Conservation (phyloP, 345 rosid genomes). For the Microthlaspi erraticum region DNA sequence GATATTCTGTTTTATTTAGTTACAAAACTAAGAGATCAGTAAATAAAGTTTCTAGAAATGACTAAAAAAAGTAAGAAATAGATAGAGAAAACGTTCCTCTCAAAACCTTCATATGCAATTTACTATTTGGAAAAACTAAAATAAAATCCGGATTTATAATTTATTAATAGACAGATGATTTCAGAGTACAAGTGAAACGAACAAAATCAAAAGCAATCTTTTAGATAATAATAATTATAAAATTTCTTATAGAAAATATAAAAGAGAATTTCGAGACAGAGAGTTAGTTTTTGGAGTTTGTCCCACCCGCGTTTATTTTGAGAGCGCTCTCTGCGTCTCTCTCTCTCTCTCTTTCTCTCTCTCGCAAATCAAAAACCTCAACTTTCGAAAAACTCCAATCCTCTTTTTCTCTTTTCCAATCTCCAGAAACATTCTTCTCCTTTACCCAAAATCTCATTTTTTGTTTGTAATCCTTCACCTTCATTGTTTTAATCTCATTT, state of each 20-base stretch:
- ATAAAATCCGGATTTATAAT: not conserved
- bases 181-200: slow-evolving; percentile 21
- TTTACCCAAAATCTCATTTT: slow-evolving; percentile 17
- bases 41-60: slow-evolving; percentile 25
- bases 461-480: slow-evolving; percentile 1
- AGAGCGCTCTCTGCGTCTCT: slow-evolving; percentile 41
- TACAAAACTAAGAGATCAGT: slow-evolving; percentile 28
- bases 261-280: slow-evolving; percentile 8
- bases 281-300: slow-evolving; percentile 34
- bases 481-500: slow-evolving; percentile 24
- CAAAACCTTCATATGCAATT: slow-evolving; percentile 33
- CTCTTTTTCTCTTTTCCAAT: not conserved
- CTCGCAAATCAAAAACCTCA: slow-evolving; percentile 43
- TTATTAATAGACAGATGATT: slow-evolving; percentile 30
- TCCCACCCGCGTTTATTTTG: slow-evolving; percentile 43
- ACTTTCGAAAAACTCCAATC: slow-evolving; percentile 36
- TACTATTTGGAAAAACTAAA: slow-evolving; percentile 34
- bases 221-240: not conserved
- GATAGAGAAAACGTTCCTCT: slow-evolving; percentile 23
- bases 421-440: slow-evolving; percentile 37
- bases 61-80: slow-evolving; percentile 34
- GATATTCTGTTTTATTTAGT: slow-evolving; percentile 35
- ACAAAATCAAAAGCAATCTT: slow-evolving; percentile 9
- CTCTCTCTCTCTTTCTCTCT: slow-evolving; percentile 32
- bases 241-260: not conserved